Evolutionary conservation across 345 rosid species (phyloP).

Genomic region (Gossypium herbaceum): DNA sequence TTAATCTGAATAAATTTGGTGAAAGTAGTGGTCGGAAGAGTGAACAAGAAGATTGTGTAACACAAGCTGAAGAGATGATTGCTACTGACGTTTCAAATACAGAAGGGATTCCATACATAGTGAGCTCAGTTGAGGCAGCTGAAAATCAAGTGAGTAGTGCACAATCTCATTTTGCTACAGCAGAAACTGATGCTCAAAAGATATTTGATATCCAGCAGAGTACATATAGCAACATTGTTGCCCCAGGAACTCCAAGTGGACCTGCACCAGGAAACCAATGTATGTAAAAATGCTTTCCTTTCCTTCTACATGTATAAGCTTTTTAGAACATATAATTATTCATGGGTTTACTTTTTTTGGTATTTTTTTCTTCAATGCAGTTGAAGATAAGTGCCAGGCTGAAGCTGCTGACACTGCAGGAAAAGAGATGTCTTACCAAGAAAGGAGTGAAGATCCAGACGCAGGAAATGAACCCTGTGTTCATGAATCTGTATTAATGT

Average conservation of each 20-base stretch:
- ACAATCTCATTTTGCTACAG: conserved; percentile 2
- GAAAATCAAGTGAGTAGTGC: not conserved
- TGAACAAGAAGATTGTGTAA: not conserved
- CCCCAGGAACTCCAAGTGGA: not conserved
- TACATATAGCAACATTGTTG: not conserved
- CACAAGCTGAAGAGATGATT: conserved; percentile 16
- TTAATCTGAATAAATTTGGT: not conserved
- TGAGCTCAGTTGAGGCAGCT: conserved; percentile 3
- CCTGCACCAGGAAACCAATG: conserved; percentile 15
- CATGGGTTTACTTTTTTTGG: not conserved
- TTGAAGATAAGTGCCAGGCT: not conserved
- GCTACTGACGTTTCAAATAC: not conserved
- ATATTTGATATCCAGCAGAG: conserved; percentile 7
- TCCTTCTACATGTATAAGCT: not conserved
- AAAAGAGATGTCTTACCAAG: not conserved
- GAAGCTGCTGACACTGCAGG: not conserved
- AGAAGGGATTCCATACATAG: conserved; percentile 8
- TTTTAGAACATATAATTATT: not conserved
- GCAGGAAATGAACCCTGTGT: not conserved
- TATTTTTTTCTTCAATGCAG: conserved; percentile 1
- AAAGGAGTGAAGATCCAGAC: not conserved
- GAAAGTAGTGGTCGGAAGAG: conserved; percentile 10
- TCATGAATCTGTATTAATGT: not conserved
- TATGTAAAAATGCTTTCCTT: conserved; percentile 9
- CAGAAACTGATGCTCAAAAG: conserved; percentile 7